Base-by-base conservation (phyloP, 1,284 basidiomycete species). In the Ganoderma lucidum region DNA sequence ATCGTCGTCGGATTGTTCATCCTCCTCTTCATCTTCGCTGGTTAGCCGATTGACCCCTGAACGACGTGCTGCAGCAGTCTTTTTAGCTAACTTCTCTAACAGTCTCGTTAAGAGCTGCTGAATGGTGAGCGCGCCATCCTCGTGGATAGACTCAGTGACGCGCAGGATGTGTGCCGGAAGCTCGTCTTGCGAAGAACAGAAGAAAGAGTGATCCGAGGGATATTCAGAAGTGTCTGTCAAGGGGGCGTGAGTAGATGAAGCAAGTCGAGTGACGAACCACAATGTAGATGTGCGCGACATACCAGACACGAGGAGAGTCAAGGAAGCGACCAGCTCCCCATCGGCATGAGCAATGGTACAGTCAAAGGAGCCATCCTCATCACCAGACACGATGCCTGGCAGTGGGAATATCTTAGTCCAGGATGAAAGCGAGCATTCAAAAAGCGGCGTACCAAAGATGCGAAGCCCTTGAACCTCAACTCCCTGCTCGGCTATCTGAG, bases 291-390 rank as follows among this genome's bases (percentile, higher is more conserved):
- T 23, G 67, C 23, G 30, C 28, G n/a, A 39, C 67, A 59, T 62
- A 85, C 88, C 88, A 62, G 89, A 86, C 32, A 89, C 80, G n/a
- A 87, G 77, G 19, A 90, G 75, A 70, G 81, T 85, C 41, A 86
- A 76, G 0, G 79, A 72, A 32, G 86, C 73, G 35, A 84, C 72
- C 55, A 79, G 79, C 60, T 81, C 73, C 23, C 78, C 79, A 56
- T 76, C 74, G 12, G 70, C 62, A 51, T 83, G 78, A 41, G 78
- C 72, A n/a, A 90, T 79, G 12, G 75, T 73, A 42, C 88, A 79
- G 64, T 88, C 83, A 41, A 91, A 79, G 14, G 84, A 82, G 23
- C 88, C 88, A 70, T 90, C 89, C 59, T 90, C 89, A n/a, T 90
- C 88, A 30, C 88, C 88, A 32, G 81, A 61, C n/a, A 78, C 76